phyloP scores from a whole-genome alignment of 2,329 filamentous ascomycete genomes.

The Teratosphaeria zuluensis region DNA sequence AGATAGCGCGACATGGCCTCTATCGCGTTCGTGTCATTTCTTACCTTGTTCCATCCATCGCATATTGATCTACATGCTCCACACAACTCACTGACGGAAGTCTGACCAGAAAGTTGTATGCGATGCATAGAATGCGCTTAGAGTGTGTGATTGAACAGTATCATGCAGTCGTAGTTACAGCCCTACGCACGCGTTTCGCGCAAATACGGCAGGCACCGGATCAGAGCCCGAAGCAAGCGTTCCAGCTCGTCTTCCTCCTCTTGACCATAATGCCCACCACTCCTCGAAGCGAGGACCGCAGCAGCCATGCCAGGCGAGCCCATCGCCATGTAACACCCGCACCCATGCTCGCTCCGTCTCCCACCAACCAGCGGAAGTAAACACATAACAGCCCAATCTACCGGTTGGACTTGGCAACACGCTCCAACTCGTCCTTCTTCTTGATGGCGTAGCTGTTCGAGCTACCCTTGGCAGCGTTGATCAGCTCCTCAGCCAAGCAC shows the following conservation, averaged over 20 bases:
- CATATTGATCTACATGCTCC: background rate
- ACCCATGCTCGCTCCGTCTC: background rate
- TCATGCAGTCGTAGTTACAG: slow-evolving; percentile 6
- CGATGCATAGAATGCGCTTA: slow-evolving; percentile 1
- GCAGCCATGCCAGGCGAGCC: background rate
- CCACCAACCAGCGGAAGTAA: background rate
- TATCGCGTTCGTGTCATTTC: background rate
- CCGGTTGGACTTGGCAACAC: slow-evolving; percentile 99
- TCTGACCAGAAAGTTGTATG: background rate
- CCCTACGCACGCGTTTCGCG: slow-evolving; percentile 1
- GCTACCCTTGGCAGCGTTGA: slow-evolving; percentile 99
- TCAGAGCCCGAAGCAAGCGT: background rate
- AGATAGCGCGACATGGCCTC: background rate
- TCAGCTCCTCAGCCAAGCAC: slow-evolving; percentile 99
- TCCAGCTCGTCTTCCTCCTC: background rate
- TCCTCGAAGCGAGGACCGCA: background rate
- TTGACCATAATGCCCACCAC: background rate
- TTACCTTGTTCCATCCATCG: background rate
- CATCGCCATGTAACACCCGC: slow-evolving; percentile 1
- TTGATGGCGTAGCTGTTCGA: slow-evolving; percentile 99
- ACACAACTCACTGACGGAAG: background rate
- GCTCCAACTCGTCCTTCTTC: slow-evolving; percentile 99
- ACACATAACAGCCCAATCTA: slow-evolving; percentile 48
- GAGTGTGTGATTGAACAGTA: slow-evolving; percentile 8
- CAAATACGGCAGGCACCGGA: background rate